Evolutionary conservation across 2,329 filamentous ascomycete genomes (phyloP).

Genomic region (Talaromyces sp.): DNA sequence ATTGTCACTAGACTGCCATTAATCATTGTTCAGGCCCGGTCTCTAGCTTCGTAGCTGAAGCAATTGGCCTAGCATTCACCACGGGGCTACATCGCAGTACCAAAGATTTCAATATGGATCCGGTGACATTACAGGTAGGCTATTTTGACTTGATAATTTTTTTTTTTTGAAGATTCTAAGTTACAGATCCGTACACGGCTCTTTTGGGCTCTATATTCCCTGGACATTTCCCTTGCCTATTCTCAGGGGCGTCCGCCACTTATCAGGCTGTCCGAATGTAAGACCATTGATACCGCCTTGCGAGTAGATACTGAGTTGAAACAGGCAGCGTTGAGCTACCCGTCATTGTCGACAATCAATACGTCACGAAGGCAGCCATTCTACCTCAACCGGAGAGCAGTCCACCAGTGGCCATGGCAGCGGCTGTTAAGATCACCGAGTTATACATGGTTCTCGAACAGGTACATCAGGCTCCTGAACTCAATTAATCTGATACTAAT

Average conservation of each 20-base stretch:
- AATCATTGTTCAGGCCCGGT: background rate
- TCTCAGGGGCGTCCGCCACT: constrained; percentile 3
- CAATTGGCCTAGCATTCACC: constrained; percentile 3
- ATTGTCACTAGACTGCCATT: background rate
- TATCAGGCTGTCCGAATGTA: background rate
- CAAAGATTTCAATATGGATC: constrained; percentile 6
- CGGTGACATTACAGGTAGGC: constrained; percentile 3
- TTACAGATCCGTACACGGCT: constrained; percentile 2
- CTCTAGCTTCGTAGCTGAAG: constrained; percentile 3
- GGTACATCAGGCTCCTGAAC: too few species aligned
- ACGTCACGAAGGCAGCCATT: background rate
- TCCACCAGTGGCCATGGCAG: background rate
- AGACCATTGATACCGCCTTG: background rate
- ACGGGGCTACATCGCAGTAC: constrained; percentile 6
- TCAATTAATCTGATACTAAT: too few species aligned
- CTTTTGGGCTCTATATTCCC: constrained; percentile 8
- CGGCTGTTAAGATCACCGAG: background rate
- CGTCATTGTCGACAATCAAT: background rate
- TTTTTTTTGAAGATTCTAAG: background rate
- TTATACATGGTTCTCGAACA: constrained; percentile 7
- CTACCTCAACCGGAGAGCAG: background rate
- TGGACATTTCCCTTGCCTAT: constrained; percentile 3
- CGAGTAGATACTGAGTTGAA: background rate
- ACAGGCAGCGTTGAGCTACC: constrained; percentile 3
- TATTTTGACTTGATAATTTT: background rate